phyloP scores from a whole-genome alignment of 352 stramenopile species.

The Peronospora tabacina region DNA sequence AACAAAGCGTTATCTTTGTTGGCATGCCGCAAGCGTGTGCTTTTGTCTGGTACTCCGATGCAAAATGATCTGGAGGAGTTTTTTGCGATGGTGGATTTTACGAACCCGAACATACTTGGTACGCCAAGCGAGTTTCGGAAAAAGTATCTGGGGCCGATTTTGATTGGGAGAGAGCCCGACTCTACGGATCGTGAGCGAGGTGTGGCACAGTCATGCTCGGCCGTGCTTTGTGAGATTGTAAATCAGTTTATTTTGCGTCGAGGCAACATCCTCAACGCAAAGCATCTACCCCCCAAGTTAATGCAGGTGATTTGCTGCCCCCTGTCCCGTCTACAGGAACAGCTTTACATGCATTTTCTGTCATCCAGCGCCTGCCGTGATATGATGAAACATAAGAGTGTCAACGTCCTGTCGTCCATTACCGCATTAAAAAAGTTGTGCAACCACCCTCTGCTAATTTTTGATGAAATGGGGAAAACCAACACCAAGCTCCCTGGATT shows the following conservation, averaged over 20 bases:
- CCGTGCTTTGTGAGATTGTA: conserved; percentile 93
- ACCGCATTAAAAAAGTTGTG: conserved; percentile 95
- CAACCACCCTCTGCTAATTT: conserved; percentile 95
- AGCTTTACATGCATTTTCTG: conserved; percentile 95
- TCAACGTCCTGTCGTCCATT: conserved; percentile 80
- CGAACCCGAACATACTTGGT: conserved; percentile 79
- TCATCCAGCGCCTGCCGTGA: conserved; percentile 92
- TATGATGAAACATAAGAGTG: conserved; percentile 93
- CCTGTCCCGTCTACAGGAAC: conserved; percentile 91
- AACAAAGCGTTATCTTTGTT: conserved; percentile 75
- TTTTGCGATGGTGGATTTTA: conserved; percentile 94
- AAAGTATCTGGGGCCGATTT: conserved; percentile 86
- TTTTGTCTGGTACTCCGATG: conserved; percentile 97
- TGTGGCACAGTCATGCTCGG: conserved; percentile 82
- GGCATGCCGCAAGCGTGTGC: conserved; percentile 86
- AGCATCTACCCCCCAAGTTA: conserved; percentile 97
- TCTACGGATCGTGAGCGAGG: conserved; percentile 76
- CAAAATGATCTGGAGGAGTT: conserved; percentile 99
- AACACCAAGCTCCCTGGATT: conserved; percentile 80
- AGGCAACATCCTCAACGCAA: conserved; percentile 97
- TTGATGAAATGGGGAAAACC: conserved; percentile 75
- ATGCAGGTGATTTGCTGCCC: conserved; percentile 98
- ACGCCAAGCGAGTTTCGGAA: conserved; percentile 89
- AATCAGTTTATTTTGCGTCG: conserved; percentile 98
- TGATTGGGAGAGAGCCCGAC: conserved; percentile 86